phyloP scores from a whole-genome alignment of 331 rosid genomes.

The Rosa hybrid region DNA sequence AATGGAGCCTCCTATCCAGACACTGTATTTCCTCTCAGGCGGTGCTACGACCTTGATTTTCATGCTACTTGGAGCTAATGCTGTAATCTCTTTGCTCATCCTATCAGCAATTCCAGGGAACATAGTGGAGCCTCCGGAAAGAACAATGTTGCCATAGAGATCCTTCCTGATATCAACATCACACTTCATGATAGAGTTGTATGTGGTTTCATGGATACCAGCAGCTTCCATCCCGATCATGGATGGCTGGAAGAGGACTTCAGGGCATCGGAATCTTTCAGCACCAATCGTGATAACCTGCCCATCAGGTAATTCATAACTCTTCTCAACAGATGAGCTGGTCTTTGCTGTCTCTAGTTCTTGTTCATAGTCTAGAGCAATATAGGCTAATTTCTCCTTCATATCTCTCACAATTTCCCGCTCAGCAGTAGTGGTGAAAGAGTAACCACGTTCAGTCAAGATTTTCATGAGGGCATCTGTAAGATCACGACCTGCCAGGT shows the following conservation, averaged over 20 bases:
- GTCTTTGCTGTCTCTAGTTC: conserved; percentile 88
- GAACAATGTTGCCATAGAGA: conserved; percentile 90
- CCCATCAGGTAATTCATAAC: conserved; percentile 95
- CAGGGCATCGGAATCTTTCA: conserved; percentile 95
- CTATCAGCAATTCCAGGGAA: conserved; percentile 98
- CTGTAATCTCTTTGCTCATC: conserved; percentile 98
- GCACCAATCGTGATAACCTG: conserved; percentile 96
- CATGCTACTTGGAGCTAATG: conserved; percentile 97
- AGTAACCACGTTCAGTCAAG: conserved; percentile 94
- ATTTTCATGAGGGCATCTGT: conserved; percentile 95
- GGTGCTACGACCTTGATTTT: conserved; percentile 96
- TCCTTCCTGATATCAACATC: conserved; percentile 97
- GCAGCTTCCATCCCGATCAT: conserved; percentile 99
- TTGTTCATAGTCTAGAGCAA: conserved; percentile 94
- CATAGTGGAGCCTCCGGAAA: conserved; percentile 98
- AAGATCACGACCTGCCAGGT: conserved; percentile 97
- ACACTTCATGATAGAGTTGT: conserved; percentile 96
- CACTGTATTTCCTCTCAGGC: conserved; percentile 98
- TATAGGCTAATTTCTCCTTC: conserved; percentile 92
- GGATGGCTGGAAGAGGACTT: conserved; percentile 97
- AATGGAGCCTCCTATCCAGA: conserved; percentile 99
- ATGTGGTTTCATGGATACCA: conserved; percentile 94
- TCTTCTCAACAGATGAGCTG: conserved; percentile 93
- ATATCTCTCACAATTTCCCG: conserved; percentile 97
- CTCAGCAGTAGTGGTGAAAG: conserved; percentile 95